A percentile compares a stretch with the other conserved stretches of the same genome.
These are phyloP conservation scores for Saururus chinensis DNA, from an alignment of 164 flowering plant genomes.

Conservation along the genomic window DNA sequence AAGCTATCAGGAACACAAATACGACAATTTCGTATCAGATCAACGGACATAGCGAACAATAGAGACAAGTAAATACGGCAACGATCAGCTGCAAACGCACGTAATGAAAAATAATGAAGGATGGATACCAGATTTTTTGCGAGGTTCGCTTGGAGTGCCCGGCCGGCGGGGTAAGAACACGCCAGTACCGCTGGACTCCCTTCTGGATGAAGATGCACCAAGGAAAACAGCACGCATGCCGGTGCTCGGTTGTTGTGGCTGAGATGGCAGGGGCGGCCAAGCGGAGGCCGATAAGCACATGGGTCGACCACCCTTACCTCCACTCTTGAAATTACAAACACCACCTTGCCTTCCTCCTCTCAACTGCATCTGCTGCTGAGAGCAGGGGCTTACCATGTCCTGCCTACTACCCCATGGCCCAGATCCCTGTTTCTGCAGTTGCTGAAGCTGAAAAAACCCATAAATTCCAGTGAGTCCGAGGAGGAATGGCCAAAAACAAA, in stretches of 20 bases:
- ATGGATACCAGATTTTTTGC: conserved; percentile 39
- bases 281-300: conserved; percentile 38
- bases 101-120: not conserved
- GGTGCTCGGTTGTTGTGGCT: conserved; percentile 20
- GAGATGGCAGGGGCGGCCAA: conserved; percentile 51
- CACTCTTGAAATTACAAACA: not conserved
- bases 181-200: conserved; percentile 48
- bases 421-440: conserved; percentile 23
- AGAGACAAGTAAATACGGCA: not conserved
- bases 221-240: conserved; percentile 53
- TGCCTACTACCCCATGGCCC: conserved; percentile 19
- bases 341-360: conserved; percentile 8
- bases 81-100: not conserved
- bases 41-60: no score
- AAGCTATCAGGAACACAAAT: conserved; percentile 25
- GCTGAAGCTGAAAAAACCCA: conserved; percentile 33
- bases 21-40: not conserved
- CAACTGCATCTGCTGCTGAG: conserved; percentile 3
- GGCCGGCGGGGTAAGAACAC: conserved; percentile 54
- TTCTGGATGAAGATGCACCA: conserved; percentile 27
- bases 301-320: conserved; percentile 13
- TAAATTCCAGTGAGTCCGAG: not conserved
- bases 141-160: conserved; percentile 21
- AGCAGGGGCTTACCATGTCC: conserved; percentile 2
- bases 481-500: not conserved